Evolutionary conservation across 805 yeast species (phyloP), one percentile per base, ranked within the genome.

Genomic region (Torulaspora delbrueckii): DNA sequence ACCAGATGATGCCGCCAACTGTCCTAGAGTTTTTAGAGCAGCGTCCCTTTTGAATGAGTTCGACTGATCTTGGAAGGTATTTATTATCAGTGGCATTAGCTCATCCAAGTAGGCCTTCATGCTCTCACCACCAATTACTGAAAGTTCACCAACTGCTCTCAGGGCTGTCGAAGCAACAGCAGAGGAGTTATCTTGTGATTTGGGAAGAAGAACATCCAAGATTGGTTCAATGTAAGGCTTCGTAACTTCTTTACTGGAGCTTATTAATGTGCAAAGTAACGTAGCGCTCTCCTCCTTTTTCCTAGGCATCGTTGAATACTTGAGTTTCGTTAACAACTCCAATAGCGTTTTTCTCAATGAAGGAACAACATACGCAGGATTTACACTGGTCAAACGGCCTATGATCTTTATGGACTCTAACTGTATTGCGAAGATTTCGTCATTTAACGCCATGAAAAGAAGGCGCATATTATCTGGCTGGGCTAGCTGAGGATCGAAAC

Each of bases 351-450:
- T 91, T 55, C 98, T 75, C 43, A 93, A 71, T 0, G 95, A 86
- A 0, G 99, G 99, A 31, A 91, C 89, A 51, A 93, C 86, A 64
- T 88, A 91, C 0, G 99, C 97, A 0, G 99, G 98, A 57, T 93
- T 93, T 33, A 88, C 83, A 1, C 79, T 68, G 0, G 96, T 84
- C 13, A 93, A 67, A 45, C 97, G 75, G 2, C 99, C 98, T 47
- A 93, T 78, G 8, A 90, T 76, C 40, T 74, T 75, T 27, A 91
- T 78, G 0, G 96, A 84, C 12, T 80, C 84, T 56, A 85, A 81
- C 45, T 96, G 77, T 8, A 93, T 84, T 8, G 79, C 81, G 60
- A 93, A 93, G 2, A 77, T 78, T 64, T 91, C 98, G 66, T 93
- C 99, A 60, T 93, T 86, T 46, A 91, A 69, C 0, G 96, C 91